These are phyloP conservation scores for Leucoagaricus sp. DNA, from an alignment of 1,284 basidiomycete genomes.

Conservation along the genomic window DNA sequence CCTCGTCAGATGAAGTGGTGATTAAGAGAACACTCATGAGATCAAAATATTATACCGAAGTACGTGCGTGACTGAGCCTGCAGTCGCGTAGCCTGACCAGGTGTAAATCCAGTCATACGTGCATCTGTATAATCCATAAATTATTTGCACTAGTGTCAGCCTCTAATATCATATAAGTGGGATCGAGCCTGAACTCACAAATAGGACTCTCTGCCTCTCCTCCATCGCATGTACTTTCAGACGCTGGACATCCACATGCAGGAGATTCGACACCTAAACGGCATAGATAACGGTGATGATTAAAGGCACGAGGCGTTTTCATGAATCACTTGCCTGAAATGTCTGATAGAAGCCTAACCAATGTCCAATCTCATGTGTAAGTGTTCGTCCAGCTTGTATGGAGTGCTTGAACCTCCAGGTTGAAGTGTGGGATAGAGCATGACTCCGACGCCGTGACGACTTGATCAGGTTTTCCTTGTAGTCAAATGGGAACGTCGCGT, in stretches of 20 bases:
- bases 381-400: slow-evolving; percentile 16
- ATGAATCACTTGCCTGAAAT: slow-evolving; percentile 16
- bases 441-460: slow-evolving; percentile 19
- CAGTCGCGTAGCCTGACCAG: no score
- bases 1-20: no score
- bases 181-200: background rate
- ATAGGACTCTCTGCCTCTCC: slow-evolving; percentile 8
- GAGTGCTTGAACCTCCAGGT: slow-evolving; percentile 5
- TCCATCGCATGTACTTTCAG: slow-evolving; percentile 11
- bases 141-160: no score
- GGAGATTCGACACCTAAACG: slow-evolving; percentile 12
- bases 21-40: no score
- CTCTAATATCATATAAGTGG: background rate
- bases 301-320: background rate
- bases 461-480: slow-evolving; percentile 9
- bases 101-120: no score
- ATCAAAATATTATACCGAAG: no score
- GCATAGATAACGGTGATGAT: no score
- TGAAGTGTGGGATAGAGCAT: slow-evolving; percentile 15
- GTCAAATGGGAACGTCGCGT: slow-evolving; percentile 18
- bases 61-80: no score
- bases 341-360: slow-evolving; percentile 19
- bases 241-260: slow-evolving; percentile 15
- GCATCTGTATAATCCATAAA: slow-evolving; percentile 18
- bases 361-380: slow-evolving; percentile 17